Evolutionary conservation across 129 eudicot species (phyloP).

Genomic region (Helianthus tuberosus): DNA sequence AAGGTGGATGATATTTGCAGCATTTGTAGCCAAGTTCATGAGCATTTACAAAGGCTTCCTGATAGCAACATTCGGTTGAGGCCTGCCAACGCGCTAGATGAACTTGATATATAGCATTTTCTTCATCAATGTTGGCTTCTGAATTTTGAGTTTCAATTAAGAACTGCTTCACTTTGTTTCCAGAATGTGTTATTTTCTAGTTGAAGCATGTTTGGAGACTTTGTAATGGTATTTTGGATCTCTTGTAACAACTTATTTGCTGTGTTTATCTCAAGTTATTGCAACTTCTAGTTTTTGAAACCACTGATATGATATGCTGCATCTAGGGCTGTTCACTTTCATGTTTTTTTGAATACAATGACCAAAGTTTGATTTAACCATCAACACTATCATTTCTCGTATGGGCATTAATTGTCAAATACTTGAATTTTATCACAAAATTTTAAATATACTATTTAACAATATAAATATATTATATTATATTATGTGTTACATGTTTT

Average conservation of each 20-base stretch:
- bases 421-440: too few species aligned
- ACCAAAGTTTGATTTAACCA: too few species aligned
- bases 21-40: conserved; percentile 97
- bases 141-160: neutral
- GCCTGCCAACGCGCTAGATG: conserved; percentile 8
- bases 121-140: conserved; percentile 10
- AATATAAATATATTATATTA: too few species aligned
- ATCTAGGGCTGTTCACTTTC: too few species aligned
- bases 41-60: conserved; percentile 89
- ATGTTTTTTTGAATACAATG: too few species aligned
- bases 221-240: conserved; percentile 10
- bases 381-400: too few species aligned
- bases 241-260: conserved; percentile 13
- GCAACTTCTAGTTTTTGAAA: conserved; percentile 7
- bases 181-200: conserved; percentile 18
- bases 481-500: too few species aligned
- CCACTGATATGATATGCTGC: too few species aligned
- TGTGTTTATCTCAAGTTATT: neutral
- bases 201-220: conserved; percentile 7
- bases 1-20: conserved; percentile 39
- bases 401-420: too few species aligned
- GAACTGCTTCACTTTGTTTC: neutral
- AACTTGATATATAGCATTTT: neutral
- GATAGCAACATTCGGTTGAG: conserved; percentile 80
- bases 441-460: too few species aligned